These are phyloP conservation scores for Phenoliferia sp. DNA, from an alignment of 1,284 basidiomycete species.

Conservation along the genomic window DNA sequence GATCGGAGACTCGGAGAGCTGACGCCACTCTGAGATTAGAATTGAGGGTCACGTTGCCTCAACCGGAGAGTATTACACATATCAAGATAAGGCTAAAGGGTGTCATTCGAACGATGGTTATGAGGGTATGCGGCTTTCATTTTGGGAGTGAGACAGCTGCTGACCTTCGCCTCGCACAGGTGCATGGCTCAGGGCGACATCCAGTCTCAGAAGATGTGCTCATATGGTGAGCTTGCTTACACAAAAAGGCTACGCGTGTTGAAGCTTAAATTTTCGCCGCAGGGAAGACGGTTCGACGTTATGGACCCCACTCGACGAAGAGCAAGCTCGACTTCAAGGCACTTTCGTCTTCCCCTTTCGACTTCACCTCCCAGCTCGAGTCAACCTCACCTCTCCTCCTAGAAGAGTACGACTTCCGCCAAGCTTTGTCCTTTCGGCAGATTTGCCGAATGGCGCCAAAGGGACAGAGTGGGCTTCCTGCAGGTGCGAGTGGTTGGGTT, in stretches of 20 bases:
- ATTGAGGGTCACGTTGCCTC: conserved; percentile 1
- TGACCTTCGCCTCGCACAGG: not conserved
- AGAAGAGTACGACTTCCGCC: conserved; percentile 13
- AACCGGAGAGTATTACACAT: conserved; percentile 21
- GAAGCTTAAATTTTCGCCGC: not conserved
- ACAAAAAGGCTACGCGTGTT: no score
- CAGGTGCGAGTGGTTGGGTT: not conserved
- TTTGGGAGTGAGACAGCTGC: not conserved
- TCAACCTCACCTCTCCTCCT: not conserved
- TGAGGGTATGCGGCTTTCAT: conserved; percentile 9
- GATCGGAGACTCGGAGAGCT: not conserved
- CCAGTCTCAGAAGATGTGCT: conserved; percentile 23
- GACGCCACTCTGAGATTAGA: not conserved
- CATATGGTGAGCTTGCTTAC: conserved; percentile 6
- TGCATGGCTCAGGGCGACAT: conserved; percentile 19
- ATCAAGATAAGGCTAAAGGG: conserved; percentile 27
- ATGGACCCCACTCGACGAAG: conserved; percentile 6
- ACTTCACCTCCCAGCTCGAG: conserved; percentile 15
- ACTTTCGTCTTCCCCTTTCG: conserved; percentile 24
- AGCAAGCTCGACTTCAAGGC: conserved; percentile 22
- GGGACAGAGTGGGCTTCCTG: conserved; percentile 3
- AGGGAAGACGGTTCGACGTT: conserved; percentile 12
- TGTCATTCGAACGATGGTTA: conserved; percentile 24
- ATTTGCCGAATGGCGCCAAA: not conserved
- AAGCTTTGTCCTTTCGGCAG: conserved; percentile 18